These are phyloP conservation scores for Exserohilum rostratum DNA, from an alignment of 2,329 filamentous ascomycete species.

Conservation along the genomic window DNA sequence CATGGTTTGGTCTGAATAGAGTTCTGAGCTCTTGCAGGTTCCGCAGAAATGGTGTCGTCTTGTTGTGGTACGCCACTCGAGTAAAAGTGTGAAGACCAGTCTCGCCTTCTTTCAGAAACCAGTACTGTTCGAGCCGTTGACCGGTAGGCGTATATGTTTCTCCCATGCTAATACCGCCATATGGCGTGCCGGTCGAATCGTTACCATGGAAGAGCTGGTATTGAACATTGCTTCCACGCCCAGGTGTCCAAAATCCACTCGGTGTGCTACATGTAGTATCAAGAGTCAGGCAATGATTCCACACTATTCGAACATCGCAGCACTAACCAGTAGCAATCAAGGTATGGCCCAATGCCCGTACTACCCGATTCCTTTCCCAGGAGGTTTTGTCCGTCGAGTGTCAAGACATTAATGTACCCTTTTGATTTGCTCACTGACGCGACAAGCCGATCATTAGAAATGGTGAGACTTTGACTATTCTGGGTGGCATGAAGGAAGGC, in stretches of 20 bases:
- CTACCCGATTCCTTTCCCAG: slow-evolving; percentile 27
- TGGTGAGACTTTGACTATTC: slow-evolving; percentile 37
- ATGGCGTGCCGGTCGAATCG: slow-evolving; percentile 58
- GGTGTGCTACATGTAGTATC: slow-evolving; percentile 50
- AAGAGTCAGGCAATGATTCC: neutral
- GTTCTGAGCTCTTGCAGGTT: slow-evolving; percentile 67
- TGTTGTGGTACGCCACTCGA: slow-evolving; percentile 65
- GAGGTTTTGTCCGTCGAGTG: slow-evolving; percentile 52
- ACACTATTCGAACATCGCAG: neutral
- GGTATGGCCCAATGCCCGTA: slow-evolving; percentile 50
- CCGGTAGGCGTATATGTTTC: slow-evolving; percentile 64
- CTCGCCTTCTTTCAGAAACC: slow-evolving; percentile 67
- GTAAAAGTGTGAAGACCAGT: slow-evolving; percentile 68
- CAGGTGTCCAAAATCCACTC: slow-evolving; percentile 65
- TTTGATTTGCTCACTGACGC: slow-evolving; percentile 53
- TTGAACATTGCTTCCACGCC: slow-evolving; percentile 51
- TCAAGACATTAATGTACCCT: slow-evolving; percentile 52
- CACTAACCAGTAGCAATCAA: slow-evolving; percentile 27
- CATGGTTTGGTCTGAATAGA: slow-evolving; percentile 64
- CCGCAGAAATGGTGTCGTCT: slow-evolving; percentile 61
- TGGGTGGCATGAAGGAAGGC: slow-evolving; percentile 27
- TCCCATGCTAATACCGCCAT: slow-evolving; percentile 65
- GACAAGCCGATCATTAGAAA: slow-evolving; percentile 55
- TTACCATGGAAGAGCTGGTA: slow-evolving; percentile 60
- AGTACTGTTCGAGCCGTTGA: slow-evolving; percentile 67